Conservation (phyloP, 371 early-diverging fungal species). For the Encephalitozoon cuniculi region DNA sequence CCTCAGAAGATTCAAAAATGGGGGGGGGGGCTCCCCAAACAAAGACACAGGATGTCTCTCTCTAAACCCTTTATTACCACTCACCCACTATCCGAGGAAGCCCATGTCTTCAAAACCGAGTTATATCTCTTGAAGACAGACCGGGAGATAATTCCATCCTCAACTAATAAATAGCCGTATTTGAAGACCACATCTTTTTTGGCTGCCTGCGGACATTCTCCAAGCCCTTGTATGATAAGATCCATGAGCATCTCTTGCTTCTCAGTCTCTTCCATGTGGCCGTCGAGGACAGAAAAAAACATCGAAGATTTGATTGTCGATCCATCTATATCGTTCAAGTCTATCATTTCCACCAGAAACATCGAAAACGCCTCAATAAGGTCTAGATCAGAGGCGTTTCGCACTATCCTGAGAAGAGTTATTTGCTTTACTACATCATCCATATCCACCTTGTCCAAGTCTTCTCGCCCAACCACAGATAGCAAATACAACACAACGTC, state of each 20-base stretch:
- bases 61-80: background rate
- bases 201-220: background rate
- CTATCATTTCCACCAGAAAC: constrained; percentile 40
- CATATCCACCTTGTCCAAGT: background rate
- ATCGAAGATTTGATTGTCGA: constrained; percentile 29
- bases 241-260: constrained; percentile 26
- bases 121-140: constrained; percentile 21
- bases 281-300: constrained; percentile 27
- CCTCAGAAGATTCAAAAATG: background rate
- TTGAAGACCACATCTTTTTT: constrained; percentile 12
- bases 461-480: background rate
- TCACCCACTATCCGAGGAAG: background rate
- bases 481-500: constrained; percentile 40
- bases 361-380: constrained; percentile 50
- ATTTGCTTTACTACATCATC: constrained; percentile 42
- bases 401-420: constrained; percentile 38
- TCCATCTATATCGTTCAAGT: constrained; percentile 12
- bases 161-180: constrained; percentile 40
- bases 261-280: background rate
- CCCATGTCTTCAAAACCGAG: constrained; percentile 14
- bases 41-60: too few species aligned
- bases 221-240: background rate
- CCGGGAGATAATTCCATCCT: constrained; percentile 33
- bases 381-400: constrained; percentile 46
- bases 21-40: too few species aligned